Evolutionary conservation across 768 basidiomycete genomes (phyloP), one percentile per base, ranked within the genome.

Genomic region (Leucosporidium scottii): DNA sequence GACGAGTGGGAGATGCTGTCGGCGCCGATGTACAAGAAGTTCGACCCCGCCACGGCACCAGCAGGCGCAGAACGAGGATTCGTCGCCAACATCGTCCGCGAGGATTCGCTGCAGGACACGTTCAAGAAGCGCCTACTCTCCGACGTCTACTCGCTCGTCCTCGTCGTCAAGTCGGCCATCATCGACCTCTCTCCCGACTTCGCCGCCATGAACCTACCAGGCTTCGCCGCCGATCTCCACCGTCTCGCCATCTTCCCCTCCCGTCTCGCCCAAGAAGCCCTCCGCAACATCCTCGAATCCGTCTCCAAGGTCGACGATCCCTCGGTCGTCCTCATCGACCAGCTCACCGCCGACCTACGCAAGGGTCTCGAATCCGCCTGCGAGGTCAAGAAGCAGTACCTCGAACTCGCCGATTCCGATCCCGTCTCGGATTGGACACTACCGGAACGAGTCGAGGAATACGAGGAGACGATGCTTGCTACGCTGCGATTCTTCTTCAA

Each of bases 231-330:
- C 65, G 91, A 94, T 72, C 84, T 98, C 25, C 85, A 93, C 15
- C 87, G 90, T 50, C 83, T 98, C 69, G 93, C 96, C 68, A 88
- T 91, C n/a, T 98, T 98, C 80, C 91, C 96, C 9, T 94, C 92
- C 27, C 88, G 90, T 75, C 86, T 99, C 60, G 89, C 93, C 7
- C 90, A 96, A 76, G 93, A 93, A 50, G 87, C 87, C 65, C 83
- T 99, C 65, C 90, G 88, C 58, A 85, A 94, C 51, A 89, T 92
- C 59, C 83, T 98, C 60, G 88, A 91, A 72, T 78, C 78, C 9
- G 70, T 74, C 60, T 55, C 64, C 28, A 91, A 91, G 75, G 89
- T 92, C 28, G 85, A 86, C 77, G 90, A 93, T 65, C 92, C 92
- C 1, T 90, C 90, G 65, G 82, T 89, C 66, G 83, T 96, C 64